Conservation (phyloP, 2,329 filamentous ascomycete genomes). For the Zymoseptoria brevis region DNA sequence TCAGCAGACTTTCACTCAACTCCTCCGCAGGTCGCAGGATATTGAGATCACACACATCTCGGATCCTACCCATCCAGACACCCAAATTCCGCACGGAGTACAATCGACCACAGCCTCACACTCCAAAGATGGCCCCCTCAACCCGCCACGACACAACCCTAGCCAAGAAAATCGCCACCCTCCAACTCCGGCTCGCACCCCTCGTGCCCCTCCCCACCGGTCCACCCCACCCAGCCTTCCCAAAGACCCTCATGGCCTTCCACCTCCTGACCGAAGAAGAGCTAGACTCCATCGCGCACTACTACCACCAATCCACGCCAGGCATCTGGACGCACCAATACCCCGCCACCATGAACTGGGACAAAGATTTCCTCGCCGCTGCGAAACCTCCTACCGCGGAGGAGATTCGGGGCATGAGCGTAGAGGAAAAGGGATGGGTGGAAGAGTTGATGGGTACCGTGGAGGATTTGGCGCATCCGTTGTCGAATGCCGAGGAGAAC, state of each 20-base stretch:
- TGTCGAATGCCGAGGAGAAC: conserved; percentile 1
- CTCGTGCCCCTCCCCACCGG: conserved; percentile 53
- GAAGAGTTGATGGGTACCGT: conserved; percentile 25
- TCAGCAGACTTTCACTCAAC: neutral
- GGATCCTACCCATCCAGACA: neutral
- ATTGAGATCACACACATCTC: neutral
- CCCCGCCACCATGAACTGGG: conserved; percentile 61
- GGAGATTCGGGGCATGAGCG: conserved; percentile 7
- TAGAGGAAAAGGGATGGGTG: conserved; percentile 19
- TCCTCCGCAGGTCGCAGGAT: conserved; percentile 17
- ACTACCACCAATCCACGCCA: conserved; percentile 63
- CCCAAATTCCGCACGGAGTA: neutral
- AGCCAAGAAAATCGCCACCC: conserved; percentile 54
- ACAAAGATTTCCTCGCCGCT: conserved; percentile 31
- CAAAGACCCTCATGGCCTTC: conserved; percentile 59
- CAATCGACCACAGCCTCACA: neutral
- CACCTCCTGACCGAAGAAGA: conserved; percentile 65
- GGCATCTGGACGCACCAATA: conserved; percentile 51
- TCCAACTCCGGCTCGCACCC: conserved; percentile 58
- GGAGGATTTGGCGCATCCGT: conserved; percentile 31
- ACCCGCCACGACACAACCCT: conserved; percentile 36
- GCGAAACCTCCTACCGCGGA: conserved; percentile 11
- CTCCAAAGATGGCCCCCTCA: conserved; percentile 23
- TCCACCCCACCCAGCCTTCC: conserved; percentile 57
- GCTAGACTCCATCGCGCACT: conserved; percentile 61